Conservation (phyloP, 805 yeast species). For the Vanderwaltozyma polyspora region DNA sequence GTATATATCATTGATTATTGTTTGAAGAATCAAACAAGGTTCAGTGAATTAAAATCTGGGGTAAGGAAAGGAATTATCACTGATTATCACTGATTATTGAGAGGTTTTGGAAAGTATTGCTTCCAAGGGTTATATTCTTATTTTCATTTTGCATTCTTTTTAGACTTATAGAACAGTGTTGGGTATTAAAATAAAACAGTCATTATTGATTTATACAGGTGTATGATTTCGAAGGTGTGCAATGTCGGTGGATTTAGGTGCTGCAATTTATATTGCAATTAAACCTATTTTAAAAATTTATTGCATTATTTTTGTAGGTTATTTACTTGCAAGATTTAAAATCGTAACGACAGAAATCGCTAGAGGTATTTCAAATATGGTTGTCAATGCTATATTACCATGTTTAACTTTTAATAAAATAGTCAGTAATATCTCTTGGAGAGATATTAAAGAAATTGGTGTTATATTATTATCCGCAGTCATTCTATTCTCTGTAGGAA, state of each 20-base stretch:
- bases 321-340: conserved; percentile 47
- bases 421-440: conserved; percentile 51
- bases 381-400: conserved; percentile 62
- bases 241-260: conserved; percentile 32
- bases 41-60: too few species aligned
- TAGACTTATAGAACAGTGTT: too few species aligned
- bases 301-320: conserved; percentile 59
- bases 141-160: too few species aligned
- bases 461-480: conserved; percentile 42
- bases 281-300: conserved; percentile 84
- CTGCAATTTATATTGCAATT: conserved; percentile 63
- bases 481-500: conserved; percentile 37
- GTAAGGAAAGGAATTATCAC: too few species aligned
- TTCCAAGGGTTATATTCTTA: too few species aligned
- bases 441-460: conserved; percentile 63
- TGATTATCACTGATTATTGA: too few species aligned
- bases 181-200: too few species aligned
- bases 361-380: conserved; percentile 56
- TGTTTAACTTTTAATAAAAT: conserved; percentile 66
- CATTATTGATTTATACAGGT: too few species aligned
- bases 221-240: too few species aligned
- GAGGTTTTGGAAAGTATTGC: too few species aligned
- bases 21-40: too few species aligned
- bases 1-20: too few species aligned
- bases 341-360: conserved; percentile 57